A percentile compares a stretch with the other conserved stretches of the same genome.
phyloP scores from a whole-genome alignment of 2,329 filamentous ascomycete genomes.

The Aciculosporium take region DNA sequence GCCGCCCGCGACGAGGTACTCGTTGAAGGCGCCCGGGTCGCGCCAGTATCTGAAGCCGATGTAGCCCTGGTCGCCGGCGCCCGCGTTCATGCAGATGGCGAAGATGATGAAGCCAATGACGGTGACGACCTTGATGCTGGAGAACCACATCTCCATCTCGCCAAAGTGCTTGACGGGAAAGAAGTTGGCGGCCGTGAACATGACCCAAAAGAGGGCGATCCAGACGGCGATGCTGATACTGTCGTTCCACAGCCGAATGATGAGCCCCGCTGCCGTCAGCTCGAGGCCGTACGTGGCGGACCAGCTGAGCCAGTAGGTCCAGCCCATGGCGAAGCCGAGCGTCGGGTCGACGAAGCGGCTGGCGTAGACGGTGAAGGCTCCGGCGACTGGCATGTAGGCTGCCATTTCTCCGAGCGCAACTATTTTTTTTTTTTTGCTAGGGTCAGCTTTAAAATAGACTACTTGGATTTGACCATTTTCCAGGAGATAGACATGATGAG shows the following conservation, averaged over 20 bases:
- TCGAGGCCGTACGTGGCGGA: conserved; percentile 60
- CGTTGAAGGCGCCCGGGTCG: conserved; percentile 52
- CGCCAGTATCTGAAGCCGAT: conserved; percentile 62
- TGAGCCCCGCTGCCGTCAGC: conserved; percentile 55
- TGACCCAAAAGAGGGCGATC: conserved; percentile 58
- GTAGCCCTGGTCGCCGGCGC: conserved; percentile 53
- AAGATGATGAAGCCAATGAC: conserved; percentile 66
- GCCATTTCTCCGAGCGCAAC: conserved; percentile 54
- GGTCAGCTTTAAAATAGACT: too few relatives aligned
- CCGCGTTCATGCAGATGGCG: conserved; percentile 59
- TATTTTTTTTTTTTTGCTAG: background rate
- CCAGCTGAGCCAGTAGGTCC: conserved; percentile 76
- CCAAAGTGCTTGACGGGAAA: conserved; percentile 60
- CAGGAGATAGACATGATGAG: background rate
- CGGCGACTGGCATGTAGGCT: conserved; percentile 61
- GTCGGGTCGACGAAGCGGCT: conserved; percentile 60
- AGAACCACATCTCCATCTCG: conserved; percentile 68
- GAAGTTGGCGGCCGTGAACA: conserved; percentile 56
- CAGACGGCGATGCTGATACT: conserved; percentile 53
- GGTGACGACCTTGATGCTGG: conserved; percentile 62
- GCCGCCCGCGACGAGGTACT: conserved; percentile 38
- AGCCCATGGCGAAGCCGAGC: conserved; percentile 64
- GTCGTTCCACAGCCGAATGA: conserved; percentile 61
- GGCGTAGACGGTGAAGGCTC: conserved; percentile 64
- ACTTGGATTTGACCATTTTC: background rate